Evolutionary conservation across 768 basidiomycete species (phyloP), one percentile per base, ranked within the genome.

Genomic region (Solioccasus polychromus): DNA sequence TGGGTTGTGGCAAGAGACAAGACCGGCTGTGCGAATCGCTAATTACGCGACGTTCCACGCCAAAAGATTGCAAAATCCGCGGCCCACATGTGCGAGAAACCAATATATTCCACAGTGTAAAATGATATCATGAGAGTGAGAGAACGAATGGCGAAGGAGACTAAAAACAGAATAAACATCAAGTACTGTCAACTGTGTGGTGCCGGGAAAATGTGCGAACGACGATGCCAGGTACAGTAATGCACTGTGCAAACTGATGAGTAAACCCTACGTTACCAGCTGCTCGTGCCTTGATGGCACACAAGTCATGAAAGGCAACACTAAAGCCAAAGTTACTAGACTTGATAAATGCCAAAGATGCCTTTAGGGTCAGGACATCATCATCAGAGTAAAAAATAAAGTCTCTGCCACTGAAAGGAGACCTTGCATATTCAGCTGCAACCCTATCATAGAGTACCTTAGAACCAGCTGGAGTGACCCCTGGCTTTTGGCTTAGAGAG

Each of bases 221-320:
- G 18, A 66, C 52, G 3, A 52, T 15, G 1, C 12, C 50, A 0
- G 64, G 54, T 8, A 68, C 34, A 0, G 55, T 42, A 29, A 68
- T 19, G 5, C 47, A 57, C 12, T 61, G 61, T 11, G 59, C 58
- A 42, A 68, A 65, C 8, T 50, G 45, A 11, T 51, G 35, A 1
- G 53, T 47, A 15, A 68, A 44, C 8, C 60, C 22, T 5, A 56
- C 20, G 8, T 45, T 42, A 28, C 69, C 50, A 19, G 60, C 51
- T 7, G 72, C 66, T 4, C 58, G 55, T 0, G 80, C 80, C 59
- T 86, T 85, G 66, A 86, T 77, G 5, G 35, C 39, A 50, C 80
- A 82, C 1, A 85, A 52, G 1, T 69, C 68, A 14, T 50, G 54
- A 51, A 79, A 84, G 0, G 83, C 82, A 25, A 85, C 72, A 0